A percentile compares a stretch with the other conserved stretches of the same genome.
phyloP scores from a whole-genome alignment of 352 stramenopile species.

The Achlya hypogyna region DNA sequence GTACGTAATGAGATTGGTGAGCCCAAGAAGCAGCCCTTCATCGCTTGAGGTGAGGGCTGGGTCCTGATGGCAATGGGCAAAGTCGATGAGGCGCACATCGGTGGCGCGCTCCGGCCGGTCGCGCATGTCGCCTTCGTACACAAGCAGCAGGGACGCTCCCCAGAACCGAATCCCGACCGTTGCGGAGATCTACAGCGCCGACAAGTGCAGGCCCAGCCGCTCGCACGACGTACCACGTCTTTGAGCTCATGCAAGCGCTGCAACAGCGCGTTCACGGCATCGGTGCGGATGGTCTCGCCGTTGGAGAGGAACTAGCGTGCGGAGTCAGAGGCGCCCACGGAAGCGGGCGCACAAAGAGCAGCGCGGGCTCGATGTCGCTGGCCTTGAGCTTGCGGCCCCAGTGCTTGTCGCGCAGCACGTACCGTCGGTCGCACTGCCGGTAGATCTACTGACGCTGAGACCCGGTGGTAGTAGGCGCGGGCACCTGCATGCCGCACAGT shows the following conservation, averaged over 20 bases:
- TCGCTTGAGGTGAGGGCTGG: conserved; percentile 37
- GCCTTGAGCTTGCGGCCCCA: conserved; percentile 52
- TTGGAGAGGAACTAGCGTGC: conserved; percentile 49
- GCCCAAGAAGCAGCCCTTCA: conserved; percentile 52
- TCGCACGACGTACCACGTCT: conserved; percentile 16
- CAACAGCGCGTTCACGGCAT: conserved; percentile 36
- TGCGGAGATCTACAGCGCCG: conserved; percentile 21
- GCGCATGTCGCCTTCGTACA: conserved; percentile 53
- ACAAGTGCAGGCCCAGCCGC: background rate
- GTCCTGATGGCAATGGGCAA: conserved; percentile 70
- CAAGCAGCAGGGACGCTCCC: conserved; percentile 58
- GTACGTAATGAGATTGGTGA: conserved; percentile 47
- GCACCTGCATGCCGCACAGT: conserved; percentile 66
- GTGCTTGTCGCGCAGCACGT: conserved; percentile 71
- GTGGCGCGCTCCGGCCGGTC: conserved; percentile 13
- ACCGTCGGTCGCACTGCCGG: conserved; percentile 40
- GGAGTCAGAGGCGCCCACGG: background rate
- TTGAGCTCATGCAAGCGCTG: conserved; percentile 38
- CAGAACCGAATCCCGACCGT: conserved; percentile 63
- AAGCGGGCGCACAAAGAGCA: conserved; percentile 38
- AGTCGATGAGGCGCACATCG: conserved; percentile 67
- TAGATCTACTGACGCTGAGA: conserved; percentile 32
- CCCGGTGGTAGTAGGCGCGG: background rate
- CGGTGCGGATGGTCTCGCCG: conserved; percentile 30
- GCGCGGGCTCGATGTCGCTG: conserved; percentile 48